Evolutionary conservation across 306 rosid species (phyloP).

Genomic region (Elaeagnus macrophylla): DNA sequence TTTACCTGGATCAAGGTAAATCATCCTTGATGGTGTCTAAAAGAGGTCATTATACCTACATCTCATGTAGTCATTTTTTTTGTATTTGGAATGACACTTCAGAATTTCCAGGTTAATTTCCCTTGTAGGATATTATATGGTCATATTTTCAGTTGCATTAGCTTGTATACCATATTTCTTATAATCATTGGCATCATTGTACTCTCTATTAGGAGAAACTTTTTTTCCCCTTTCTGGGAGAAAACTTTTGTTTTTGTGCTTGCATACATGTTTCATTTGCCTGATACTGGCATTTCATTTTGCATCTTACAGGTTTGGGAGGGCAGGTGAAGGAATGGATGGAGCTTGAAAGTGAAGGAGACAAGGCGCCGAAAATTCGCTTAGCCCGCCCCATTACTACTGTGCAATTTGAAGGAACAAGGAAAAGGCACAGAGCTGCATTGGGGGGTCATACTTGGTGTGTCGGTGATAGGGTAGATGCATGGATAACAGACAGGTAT

Average conservation of each 20-base stretch:
- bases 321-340: slow-evolving; percentile 76
- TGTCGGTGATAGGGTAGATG: slow-evolving; percentile 89
- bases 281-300: not conserved
- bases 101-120: no score
- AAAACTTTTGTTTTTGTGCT: no score
- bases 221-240: no score
- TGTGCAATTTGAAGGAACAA: slow-evolving; percentile 58
- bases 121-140: no score
- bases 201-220: no score
- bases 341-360: slow-evolving; percentile 49
- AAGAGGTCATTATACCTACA: not conserved
- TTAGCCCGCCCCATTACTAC: slow-evolving; percentile 47
- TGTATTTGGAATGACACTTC: not conserved
- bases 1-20: slow-evolving; percentile 68
- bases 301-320: slow-evolving; percentile 26
- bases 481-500: slow-evolving; percentile 73
- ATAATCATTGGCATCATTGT: no score
- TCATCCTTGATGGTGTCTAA: not conserved
- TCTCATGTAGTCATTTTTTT: not conserved
- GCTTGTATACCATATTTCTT: no score
- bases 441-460: slow-evolving; percentile 65
- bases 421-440: slow-evolving; percentile 80
- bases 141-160: no score
- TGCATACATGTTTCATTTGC: no score
- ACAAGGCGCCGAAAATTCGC: slow-evolving; percentile 65